Conservation (phyloP, 148 eudicot species). For the Suaeda aralocaspica region DNA sequence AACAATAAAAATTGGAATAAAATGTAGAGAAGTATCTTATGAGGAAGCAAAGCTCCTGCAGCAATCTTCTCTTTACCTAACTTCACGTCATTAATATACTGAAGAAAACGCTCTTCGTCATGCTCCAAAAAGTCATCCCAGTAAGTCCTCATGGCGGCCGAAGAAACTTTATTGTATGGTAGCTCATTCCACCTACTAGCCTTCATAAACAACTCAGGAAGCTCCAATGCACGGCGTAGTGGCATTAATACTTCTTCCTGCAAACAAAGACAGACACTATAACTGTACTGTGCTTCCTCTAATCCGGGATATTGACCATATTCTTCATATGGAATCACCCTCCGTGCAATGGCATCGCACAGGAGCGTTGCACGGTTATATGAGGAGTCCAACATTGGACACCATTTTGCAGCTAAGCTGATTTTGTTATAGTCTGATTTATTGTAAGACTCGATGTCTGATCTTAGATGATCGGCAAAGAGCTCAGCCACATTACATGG, state of each 20-base stretch:
- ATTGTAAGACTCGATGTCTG: conserved; percentile 8
- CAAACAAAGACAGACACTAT: conserved; percentile 22
- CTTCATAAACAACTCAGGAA: conserved; percentile 29
- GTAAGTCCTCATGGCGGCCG: conserved; percentile 28
- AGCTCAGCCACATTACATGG: conserved; percentile 22
- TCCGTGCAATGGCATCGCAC: conserved; percentile 29
- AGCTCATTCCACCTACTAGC: conserved; percentile 20
- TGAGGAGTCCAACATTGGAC: conserved; percentile 24
- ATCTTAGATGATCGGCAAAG: conserved; percentile 4
- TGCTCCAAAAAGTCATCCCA: conserved; percentile 17
- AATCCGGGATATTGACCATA: background rate
- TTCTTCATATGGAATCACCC: conserved; percentile 12
- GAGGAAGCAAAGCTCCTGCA: conserved; percentile 24
- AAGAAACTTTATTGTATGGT: conserved; percentile 20
- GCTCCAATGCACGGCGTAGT: conserved; percentile 23
- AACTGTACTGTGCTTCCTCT: conserved; percentile 28
- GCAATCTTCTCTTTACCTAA: conserved; percentile 25
- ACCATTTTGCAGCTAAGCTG: conserved; percentile 31
- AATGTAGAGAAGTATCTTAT: no score
- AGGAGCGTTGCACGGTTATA: conserved; percentile 20
- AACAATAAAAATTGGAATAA: conserved; percentile 4
- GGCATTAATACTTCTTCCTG: conserved; percentile 25
- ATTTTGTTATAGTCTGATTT: background rate
- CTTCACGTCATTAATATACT: conserved; percentile 22
- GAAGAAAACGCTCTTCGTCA: conserved; percentile 22